Evolutionary conservation across 2,329 filamentous ascomycete species (phyloP), one percentile per base, ranked within the genome.

Genomic region (Hirsutella thompsonii): DNA sequence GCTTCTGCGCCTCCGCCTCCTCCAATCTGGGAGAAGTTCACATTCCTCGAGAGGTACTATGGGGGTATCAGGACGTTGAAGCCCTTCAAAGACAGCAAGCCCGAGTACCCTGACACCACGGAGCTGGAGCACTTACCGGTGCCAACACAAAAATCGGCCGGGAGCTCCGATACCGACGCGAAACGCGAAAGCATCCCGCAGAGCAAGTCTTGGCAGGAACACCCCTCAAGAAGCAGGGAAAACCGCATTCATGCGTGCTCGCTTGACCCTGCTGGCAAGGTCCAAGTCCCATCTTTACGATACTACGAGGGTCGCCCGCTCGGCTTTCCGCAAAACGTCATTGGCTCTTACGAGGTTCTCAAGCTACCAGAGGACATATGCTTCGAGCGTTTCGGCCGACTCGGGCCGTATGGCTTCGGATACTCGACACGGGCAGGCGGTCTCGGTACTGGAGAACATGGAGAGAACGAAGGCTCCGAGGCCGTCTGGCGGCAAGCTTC

Each of bases 351-450:
- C 52, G 78, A 88, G 9, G 60, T 90, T 33, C 62, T 96, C 11
- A 81, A 79, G 0, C 66, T 96, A 29, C 76, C 83, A 16, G 77
- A 93, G 49, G 82, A 94, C 52, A 76, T 95, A 37, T 98, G 92
- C 63, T 95, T 94, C 55, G 92, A 98, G 50, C 75, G 92, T 2
- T 94, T 85, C 56, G 90, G 90, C 3, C 76, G 88, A 47, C 76
- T 92, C 23, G 89, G 86, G 0, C 84, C 90, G 0, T 98, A 98
- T 51, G 90, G 90, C 0, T 76, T 87, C 46, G 90, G 90, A 8
- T 96, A 96, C 58, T 85, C 83, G 26, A 67, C 73, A 28, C 78
- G 79, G 43, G 78, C 73, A 47, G 90, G 90, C 11, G 90, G 90
- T 2, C 78, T 83, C 20, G 88, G 90, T 4, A 79, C 84, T n/a